Evolutionary conservation across 768 basidiomycete species (phyloP).

Genomic region (Dioszegia aurantiaca): DNA sequence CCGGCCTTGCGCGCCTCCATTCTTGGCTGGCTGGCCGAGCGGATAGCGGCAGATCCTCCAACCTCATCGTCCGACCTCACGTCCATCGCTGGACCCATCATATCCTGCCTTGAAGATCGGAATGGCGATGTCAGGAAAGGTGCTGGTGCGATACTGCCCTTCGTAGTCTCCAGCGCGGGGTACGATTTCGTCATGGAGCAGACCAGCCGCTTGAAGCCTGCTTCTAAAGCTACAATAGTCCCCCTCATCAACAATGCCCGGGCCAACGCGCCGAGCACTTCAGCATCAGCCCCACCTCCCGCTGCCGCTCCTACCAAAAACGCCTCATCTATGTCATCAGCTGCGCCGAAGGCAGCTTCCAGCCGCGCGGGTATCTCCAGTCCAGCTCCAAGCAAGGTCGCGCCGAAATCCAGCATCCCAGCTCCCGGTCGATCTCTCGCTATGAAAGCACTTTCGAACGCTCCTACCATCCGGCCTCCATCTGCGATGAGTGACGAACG

Average conservation of each 20-base stretch:
- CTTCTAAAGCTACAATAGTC: slow-evolving; percentile 75
- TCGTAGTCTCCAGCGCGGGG: slow-evolving; percentile 69
- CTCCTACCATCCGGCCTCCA: slow-evolving; percentile 44
- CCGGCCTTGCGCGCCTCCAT: slow-evolving; percentile 71
- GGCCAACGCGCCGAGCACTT: slow-evolving; percentile 48
- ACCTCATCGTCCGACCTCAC: slow-evolving; percentile 62
- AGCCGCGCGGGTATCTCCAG: slow-evolving; percentile 28
- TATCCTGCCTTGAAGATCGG: slow-evolving; percentile 84
- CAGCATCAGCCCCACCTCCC: slow-evolving; percentile 39
- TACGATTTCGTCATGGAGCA: slow-evolving; percentile 82
- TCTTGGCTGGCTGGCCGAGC: slow-evolving; percentile 46
- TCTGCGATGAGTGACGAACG: slow-evolving; percentile 49
- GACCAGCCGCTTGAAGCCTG: slow-evolving; percentile 82
- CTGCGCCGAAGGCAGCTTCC: slow-evolving; percentile 2
- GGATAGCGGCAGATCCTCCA: slow-evolving; percentile 56
- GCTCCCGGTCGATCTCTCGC: slow-evolving; percentile 37
- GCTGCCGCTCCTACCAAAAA: slow-evolving; percentile 24
- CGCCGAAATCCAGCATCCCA: slow-evolving; percentile 16
- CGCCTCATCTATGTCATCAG: slow-evolving; percentile 14
- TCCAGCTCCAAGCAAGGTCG: slow-evolving; percentile 37
- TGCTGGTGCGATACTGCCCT: slow-evolving; percentile 75
- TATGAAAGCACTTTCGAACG: slow-evolving; percentile 43
- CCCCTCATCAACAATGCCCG: slow-evolving; percentile 83
- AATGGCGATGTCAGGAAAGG: slow-evolving; percentile 87
- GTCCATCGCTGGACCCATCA: slow-evolving; percentile 63